A percentile compares a stretch with the other conserved stretches of the same genome.
Conservation (phyloP, 2,329 filamentous ascomycete species). For the Fusarium sp. region DNA sequence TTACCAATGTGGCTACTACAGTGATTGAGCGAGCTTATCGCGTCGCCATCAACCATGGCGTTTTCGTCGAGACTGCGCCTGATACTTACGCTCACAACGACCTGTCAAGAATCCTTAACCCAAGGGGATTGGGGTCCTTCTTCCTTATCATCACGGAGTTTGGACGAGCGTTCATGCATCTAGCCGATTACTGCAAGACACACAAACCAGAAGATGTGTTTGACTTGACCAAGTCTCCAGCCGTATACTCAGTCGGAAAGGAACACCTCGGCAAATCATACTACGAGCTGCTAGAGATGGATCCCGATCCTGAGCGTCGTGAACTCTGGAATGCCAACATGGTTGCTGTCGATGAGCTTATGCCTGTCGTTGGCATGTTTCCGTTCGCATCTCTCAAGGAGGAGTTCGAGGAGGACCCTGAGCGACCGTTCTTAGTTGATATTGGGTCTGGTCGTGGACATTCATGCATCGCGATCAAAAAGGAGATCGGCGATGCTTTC, state of each 20-base stretch:
- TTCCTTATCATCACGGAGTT: constrained; percentile 51
- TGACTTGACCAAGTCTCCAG: constrained; percentile 50
- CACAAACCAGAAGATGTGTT: constrained; percentile 49
- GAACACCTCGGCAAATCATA: constrained; percentile 51
- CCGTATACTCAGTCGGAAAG: constrained; percentile 49
- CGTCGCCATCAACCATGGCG: constrained; percentile 47
- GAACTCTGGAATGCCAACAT: constrained; percentile 51
- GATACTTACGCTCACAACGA: constrained; percentile 51
- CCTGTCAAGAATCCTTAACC: constrained; percentile 47
- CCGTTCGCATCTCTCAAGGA: constrained; percentile 48
- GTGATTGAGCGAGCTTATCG: constrained; percentile 50
- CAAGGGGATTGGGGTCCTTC: constrained; percentile 47
- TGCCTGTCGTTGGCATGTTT: constrained; percentile 53
- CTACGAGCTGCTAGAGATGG: constrained; percentile 50
- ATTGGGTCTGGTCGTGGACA: constrained; percentile 50
- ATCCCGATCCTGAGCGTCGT: constrained; percentile 46
- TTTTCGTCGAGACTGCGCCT: constrained; percentile 47
- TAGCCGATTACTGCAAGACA: constrained; percentile 49
- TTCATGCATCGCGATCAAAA: constrained; percentile 47
- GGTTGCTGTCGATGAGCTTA: constrained; percentile 48
- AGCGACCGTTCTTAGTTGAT: constrained; percentile 49
- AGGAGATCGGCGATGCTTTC: constrained; percentile 38
- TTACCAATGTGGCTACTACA: constrained; percentile 47
- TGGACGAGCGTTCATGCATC: constrained; percentile 42
- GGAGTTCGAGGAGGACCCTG: constrained; percentile 46